Evolutionary conservation across 2,329 filamentous ascomycete species (phyloP).

Genomic region (Pezizomycotina sp.): DNA sequence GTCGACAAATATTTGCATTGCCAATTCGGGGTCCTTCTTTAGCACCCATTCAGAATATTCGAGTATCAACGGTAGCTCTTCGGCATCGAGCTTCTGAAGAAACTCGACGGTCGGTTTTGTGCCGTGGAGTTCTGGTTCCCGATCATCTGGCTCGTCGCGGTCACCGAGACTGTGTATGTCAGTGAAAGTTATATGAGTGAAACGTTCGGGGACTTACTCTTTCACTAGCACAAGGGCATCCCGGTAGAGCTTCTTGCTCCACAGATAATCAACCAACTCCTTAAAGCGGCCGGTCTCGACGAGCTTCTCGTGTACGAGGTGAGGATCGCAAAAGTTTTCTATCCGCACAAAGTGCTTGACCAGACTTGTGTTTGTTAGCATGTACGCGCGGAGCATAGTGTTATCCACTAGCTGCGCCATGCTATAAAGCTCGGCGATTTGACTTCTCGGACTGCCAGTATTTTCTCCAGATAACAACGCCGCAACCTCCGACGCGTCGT

Average conservation of each 20-base stretch:
- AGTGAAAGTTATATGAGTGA: conserved; percentile 27
- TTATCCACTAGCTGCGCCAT: conserved; percentile 82
- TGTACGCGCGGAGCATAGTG: conserved; percentile 82
- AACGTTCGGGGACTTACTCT: conserved; percentile 34
- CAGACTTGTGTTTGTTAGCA: conserved; percentile 74
- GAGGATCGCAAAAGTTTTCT: conserved; percentile 90
- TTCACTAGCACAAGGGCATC: conserved; percentile 68
- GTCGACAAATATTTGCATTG: conserved; percentile 83
- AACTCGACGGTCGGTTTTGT: conserved; percentile 74
- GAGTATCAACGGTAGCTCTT: conserved; percentile 76
- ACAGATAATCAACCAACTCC: conserved; percentile 92
- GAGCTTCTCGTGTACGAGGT: conserved; percentile 83
- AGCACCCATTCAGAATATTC: conserved; percentile 86
- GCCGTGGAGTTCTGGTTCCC: conserved; percentile 47
- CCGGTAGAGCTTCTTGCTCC: conserved; percentile 82
- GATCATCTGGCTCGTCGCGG: conserved; percentile 23
- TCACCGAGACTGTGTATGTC: conserved; percentile 26
- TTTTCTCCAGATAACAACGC: conserved; percentile 27
- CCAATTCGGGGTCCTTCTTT: conserved; percentile 50
- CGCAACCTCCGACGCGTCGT: conserved; percentile 14
- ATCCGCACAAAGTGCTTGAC: conserved; percentile 85
- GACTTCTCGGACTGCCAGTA: conserved; percentile 36
- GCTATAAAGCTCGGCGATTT: conserved; percentile 53
- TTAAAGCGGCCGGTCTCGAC: conserved; percentile 78
- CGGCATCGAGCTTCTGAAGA: conserved; percentile 71